Conservation (phyloP, 176 grass and related monocot genomes). For the Cymbopogon citratus region DNA sequence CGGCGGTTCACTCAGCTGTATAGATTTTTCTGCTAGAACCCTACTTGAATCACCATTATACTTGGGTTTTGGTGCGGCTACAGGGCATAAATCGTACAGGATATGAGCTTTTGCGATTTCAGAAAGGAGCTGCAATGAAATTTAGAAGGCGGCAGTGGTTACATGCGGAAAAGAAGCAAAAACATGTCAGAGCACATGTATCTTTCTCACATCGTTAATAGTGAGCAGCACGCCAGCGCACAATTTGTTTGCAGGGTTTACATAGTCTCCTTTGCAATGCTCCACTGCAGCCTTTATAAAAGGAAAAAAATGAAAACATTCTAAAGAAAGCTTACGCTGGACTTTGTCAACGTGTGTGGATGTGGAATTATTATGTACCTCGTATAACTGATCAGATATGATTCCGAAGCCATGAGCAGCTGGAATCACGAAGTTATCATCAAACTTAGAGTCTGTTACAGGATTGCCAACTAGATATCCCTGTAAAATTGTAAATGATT, state of each 20-base stretch:
- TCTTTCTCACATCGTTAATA: background rate
- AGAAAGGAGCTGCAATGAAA: conserved; percentile 8
- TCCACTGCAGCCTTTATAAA: background rate
- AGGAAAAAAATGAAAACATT: background rate
- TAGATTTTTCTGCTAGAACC: background rate
- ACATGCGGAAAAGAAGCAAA: background rate
- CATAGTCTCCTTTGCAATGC: background rate
- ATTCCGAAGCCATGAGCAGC: background rate
- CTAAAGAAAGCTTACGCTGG: background rate
- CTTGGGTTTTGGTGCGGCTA: background rate
- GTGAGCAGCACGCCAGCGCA: background rate
- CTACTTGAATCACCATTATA: background rate
- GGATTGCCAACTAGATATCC: conserved; percentile 1
- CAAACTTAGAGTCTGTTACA: background rate
- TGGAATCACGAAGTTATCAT: background rate
- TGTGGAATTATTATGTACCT: background rate
- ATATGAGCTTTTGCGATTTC: background rate
- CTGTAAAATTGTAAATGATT: background rate
- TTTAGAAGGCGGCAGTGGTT: background rate
- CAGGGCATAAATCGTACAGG: background rate
- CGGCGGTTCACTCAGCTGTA: background rate
- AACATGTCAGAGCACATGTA: background rate
- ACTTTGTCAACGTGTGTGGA: background rate
- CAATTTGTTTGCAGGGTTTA: background rate
- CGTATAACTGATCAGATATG: background rate